These are phyloP conservation scores for Penicillium dipodomyicola DNA, from an alignment of 495 filamentous ascomycete genomes.

Conservation along the genomic window DNA sequence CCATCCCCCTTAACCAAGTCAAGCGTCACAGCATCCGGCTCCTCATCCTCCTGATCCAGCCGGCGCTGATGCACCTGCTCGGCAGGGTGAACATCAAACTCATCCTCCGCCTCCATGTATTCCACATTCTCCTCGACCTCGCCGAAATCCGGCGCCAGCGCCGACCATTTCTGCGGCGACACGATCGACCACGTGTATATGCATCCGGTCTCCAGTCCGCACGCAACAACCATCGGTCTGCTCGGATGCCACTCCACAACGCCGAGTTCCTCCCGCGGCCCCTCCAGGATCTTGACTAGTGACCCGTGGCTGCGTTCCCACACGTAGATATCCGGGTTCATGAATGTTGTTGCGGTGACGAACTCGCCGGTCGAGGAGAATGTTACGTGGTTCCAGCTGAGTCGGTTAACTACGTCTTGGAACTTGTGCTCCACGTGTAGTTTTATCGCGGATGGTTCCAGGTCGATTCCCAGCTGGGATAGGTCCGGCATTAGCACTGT, in stretches of 20 bases:
- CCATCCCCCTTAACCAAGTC: slow-evolving; percentile 59
- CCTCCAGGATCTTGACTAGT: slow-evolving; percentile 92
- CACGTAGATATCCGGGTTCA: slow-evolving; percentile 97
- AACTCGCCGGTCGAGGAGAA: slow-evolving; percentile 88
- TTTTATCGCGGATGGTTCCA: slow-evolving; percentile 57
- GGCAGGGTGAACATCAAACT: slow-evolving; percentile 95
- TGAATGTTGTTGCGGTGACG: slow-evolving; percentile 87
- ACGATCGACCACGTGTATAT: slow-evolving; percentile 93
- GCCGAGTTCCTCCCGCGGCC: slow-evolving; percentile 89
- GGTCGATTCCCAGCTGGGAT: slow-evolving; percentile 44
- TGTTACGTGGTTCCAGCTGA: slow-evolving; percentile 93
- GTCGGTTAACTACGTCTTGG: slow-evolving; percentile 91
- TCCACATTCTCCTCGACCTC: slow-evolving; percentile 98
- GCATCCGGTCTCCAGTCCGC: slow-evolving; percentile 82
- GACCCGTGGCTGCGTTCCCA: slow-evolving; percentile 96
- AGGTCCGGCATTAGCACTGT: slow-evolving; percentile 76
- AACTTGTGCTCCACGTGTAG: slow-evolving; percentile 96
- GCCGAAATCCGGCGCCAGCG: slow-evolving; percentile 91
- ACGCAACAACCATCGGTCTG: slow-evolving; percentile 82
- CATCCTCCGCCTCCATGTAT: slow-evolving; percentile 91
- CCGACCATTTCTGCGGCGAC: slow-evolving; percentile 92
- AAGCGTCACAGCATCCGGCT: slow-evolving; percentile 80
- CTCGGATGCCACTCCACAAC: slow-evolving; percentile 96
- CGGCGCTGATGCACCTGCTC: slow-evolving; percentile 91
- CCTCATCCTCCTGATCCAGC: slow-evolving; percentile 84